Conservation (phyloP, 1,139 yeast species). For the Sugiyamaella neomexicana region DNA sequence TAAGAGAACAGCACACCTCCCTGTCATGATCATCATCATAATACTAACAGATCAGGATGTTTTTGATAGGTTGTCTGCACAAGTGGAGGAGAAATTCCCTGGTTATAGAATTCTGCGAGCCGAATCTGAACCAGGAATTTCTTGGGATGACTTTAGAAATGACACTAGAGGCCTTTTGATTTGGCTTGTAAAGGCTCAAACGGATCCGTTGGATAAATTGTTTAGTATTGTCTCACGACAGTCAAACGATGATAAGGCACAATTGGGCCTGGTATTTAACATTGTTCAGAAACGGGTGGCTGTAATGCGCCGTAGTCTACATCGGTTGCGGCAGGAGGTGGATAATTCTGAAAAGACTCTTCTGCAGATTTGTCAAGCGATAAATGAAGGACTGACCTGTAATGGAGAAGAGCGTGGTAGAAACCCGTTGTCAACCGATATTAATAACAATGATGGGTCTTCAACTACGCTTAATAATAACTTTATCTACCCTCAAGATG, state of each 20-base stretch:
- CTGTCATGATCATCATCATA: not conserved
- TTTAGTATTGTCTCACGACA: conserved; percentile 17
- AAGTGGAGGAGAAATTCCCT: conserved; percentile 20
- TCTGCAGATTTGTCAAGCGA: conserved; percentile 20
- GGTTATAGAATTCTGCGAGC: conserved; percentile 29
- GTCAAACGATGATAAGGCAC: conserved; percentile 16
- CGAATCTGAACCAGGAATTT: conserved; percentile 32
- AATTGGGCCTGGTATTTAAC: conserved; percentile 19
- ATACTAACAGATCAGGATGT: conserved; percentile 18
- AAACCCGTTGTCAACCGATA: not conserved
- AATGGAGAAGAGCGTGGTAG: not conserved
- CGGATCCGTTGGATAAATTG: conserved; percentile 23
- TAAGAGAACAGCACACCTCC: not conserved
- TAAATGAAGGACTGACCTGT: conserved; percentile 12
- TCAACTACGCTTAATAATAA: not conserved
- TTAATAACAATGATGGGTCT: not conserved
- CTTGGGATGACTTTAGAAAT: conserved; percentile 32
- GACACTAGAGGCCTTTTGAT: conserved; percentile 30
- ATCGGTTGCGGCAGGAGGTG: conserved; percentile 24
- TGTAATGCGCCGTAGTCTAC: conserved; percentile 21
- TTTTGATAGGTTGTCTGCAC: conserved; percentile 24
- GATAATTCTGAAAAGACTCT: conserved; percentile 24
- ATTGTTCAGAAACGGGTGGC: conserved; percentile 25
- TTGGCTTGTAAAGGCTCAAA: conserved; percentile 27
- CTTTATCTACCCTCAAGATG: conserved; percentile 12